Percentiles rank a stretch among this genome's conserved stretches.
phyloP scores from a whole-genome alignment of 805 yeast species.

The Candida nanaspora region DNA sequence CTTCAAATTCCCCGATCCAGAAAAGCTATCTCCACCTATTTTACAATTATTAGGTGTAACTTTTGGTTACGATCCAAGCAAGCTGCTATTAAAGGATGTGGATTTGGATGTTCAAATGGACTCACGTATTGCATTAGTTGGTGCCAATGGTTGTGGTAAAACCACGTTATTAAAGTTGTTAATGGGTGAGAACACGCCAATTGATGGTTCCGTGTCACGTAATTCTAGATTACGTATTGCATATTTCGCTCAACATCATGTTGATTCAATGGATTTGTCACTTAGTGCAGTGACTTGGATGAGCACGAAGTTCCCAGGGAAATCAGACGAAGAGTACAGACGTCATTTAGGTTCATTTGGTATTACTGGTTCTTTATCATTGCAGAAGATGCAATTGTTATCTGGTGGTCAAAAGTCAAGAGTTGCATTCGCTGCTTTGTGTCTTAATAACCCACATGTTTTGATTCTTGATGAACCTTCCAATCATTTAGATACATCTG shows the following conservation, averaged over 20 bases:
- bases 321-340: slow-evolving; percentile 93
- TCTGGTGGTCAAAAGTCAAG: slow-evolving; percentile 99
- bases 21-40: slow-evolving; percentile 86
- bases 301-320: slow-evolving; percentile 85
- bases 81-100: slow-evolving; percentile 63
- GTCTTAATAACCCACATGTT: slow-evolving; percentile 85
- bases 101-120: slow-evolving; percentile 89
- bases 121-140: slow-evolving; percentile 92
- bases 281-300: slow-evolving; percentile 91
- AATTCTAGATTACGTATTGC: slow-evolving; percentile 89
- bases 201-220: slow-evolving; percentile 68
- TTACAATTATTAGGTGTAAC: slow-evolving; percentile 80
- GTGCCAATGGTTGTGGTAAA: slow-evolving; percentile 99
- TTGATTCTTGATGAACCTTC: slow-evolving; percentile 95
- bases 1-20: slow-evolving; percentile 94
- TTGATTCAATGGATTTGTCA: slow-evolving; percentile 89
- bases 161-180: slow-evolving; percentile 85
- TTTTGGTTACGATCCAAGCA: slow-evolving; percentile 71
- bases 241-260: slow-evolving; percentile 97
- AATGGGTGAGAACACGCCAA: slow-evolving; percentile 70
- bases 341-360: slow-evolving; percentile 96
- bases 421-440: slow-evolving; percentile 95
- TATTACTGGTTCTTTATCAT: slow-evolving; percentile 87
- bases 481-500: slow-evolving; percentile 96
- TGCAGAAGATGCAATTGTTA: slow-evolving; percentile 80